Evolutionary conservation across 116 monocot genomes (phyloP).

Genomic region (Cymodocea nodosa): DNA sequence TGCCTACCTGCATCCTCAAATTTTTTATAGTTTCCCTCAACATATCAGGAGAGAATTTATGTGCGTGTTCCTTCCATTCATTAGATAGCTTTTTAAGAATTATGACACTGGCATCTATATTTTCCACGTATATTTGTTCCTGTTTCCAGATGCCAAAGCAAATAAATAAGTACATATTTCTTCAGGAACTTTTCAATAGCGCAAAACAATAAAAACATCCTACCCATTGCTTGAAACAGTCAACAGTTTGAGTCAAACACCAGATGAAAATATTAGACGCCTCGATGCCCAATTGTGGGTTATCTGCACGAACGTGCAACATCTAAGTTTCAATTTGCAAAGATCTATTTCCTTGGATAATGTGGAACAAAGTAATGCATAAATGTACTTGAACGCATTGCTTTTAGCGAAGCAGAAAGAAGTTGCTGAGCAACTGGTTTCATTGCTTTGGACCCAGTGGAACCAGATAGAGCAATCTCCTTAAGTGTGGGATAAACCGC

Average conservation of each 20-base stretch:
- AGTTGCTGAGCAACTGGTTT: constrained; percentile 86
- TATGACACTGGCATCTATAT: constrained; percentile 48
- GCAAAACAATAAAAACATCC: constrained; percentile 1
- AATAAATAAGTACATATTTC: neutral
- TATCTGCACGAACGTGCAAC: constrained; percentile 33
- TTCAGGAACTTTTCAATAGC: neutral
- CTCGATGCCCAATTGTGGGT: constrained; percentile 47
- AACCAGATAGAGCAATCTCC: constrained; percentile 75
- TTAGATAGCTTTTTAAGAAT: constrained; percentile 41
- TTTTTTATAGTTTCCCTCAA: constrained; percentile 36
- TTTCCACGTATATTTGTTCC: constrained; percentile 73
- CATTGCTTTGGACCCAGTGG: constrained; percentile 69
- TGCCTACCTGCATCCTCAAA: constrained; percentile 47
- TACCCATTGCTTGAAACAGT: constrained; percentile 93
- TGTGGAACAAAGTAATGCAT: neutral
- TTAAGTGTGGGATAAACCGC: constrained; percentile 71
- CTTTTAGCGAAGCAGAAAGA: constrained; percentile 44
- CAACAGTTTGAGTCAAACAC: constrained; percentile 86
- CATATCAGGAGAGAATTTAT: constrained; percentile 43
- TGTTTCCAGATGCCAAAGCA: constrained; percentile 15
- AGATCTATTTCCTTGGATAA: neutral
- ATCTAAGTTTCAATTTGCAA: neutral
- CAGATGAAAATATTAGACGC: constrained; percentile 74
- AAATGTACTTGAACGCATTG: constrained; percentile 54
- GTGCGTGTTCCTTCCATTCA: constrained; percentile 61